phyloP scores from a whole-genome alignment of 306 rosid genomes.

The Fragaria iinumae region DNA sequence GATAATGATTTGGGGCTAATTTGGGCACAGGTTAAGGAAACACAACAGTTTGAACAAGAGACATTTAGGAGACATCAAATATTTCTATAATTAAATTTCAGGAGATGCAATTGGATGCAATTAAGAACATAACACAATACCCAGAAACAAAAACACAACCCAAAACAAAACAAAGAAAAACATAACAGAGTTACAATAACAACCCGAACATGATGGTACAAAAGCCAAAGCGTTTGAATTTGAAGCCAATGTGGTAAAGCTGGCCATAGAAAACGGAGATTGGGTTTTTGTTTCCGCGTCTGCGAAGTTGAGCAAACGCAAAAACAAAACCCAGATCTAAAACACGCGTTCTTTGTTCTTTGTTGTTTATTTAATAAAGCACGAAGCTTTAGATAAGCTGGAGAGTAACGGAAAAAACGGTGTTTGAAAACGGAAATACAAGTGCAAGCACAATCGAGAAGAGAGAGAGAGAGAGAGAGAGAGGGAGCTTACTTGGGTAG shows the following conservation, averaged over 20 bases:
- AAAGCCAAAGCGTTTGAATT: conserved; percentile 1
- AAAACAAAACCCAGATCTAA: conserved; percentile 13
- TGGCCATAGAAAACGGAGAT: background rate
- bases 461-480: background rate
- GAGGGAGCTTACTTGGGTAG: conserved; percentile 31
- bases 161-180: background rate
- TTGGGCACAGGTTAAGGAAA: too few species aligned
- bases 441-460: background rate
- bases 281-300: background rate
- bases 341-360: background rate
- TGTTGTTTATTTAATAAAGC: background rate
- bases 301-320: background rate
- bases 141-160: background rate
- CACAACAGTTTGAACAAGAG: too few species aligned
- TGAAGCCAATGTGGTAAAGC: background rate
- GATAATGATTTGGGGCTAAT: too few species aligned
- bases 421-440: background rate
- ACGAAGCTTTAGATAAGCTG: background rate
- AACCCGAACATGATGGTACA: background rate
- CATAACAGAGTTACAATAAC: background rate
- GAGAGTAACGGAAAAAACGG: background rate
- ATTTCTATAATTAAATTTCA: background rate
- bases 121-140: background rate
- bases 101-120: background rate
- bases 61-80: too few species aligned